Percentiles rank a stretch among this genome's conserved stretches.
Conservation (phyloP, 2,329 filamentous ascomycete genomes). For the Talaromyces sp. region DNA sequence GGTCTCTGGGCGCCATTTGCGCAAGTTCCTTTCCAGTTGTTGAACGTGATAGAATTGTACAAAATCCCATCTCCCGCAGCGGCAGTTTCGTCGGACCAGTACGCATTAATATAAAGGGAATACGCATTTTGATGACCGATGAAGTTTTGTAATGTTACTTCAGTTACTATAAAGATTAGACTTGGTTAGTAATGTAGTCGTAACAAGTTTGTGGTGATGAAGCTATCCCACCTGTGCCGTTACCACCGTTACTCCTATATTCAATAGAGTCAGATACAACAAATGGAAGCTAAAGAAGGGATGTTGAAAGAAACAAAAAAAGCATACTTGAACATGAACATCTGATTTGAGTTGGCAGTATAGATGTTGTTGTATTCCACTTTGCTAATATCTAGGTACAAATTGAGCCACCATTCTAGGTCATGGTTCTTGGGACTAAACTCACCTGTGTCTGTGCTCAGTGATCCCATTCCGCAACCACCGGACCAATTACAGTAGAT, state of each 20-base stretch:
- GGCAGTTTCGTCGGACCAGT: conserved; percentile 3
- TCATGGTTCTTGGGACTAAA: not conserved
- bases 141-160: conserved; percentile 7
- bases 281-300: not conserved
- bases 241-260: conserved; percentile 6
- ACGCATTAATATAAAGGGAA: conserved; percentile 6
- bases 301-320: not conserved
- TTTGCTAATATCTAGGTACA: conserved; percentile 3
- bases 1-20: conserved; percentile 4
- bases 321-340: conserved; percentile 9
- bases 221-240: not conserved
- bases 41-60: conserved; percentile 8
- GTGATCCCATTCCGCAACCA: conserved; percentile 6
- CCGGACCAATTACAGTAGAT: conserved; percentile 10
- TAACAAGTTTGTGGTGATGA: not conserved
- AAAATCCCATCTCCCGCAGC: not conserved
- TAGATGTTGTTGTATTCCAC: conserved; percentile 7
- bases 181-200: not conserved
- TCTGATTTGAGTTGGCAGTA: conserved; percentile 8
- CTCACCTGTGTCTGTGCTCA: conserved; percentile 3
- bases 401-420: not conserved
- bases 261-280: not conserved
- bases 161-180: not conserved
- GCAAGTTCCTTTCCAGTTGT: conserved; percentile 9
- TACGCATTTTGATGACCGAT: conserved; percentile 7